Evolutionary conservation across 129 eudicot species (phyloP).

Genomic region (Lactuca sativa): DNA sequence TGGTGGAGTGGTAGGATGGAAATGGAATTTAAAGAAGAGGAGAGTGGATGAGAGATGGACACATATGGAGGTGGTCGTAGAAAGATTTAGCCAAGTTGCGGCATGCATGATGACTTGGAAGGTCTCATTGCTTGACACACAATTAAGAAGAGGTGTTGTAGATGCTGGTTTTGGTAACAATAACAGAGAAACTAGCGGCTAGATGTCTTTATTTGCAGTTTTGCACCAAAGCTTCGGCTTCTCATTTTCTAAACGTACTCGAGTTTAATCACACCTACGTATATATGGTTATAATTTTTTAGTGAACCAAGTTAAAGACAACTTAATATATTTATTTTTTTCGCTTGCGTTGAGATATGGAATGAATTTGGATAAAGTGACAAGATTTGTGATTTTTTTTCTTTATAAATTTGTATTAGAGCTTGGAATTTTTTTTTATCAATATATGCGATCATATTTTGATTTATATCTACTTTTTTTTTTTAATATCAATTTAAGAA

Average conservation of each 20-base stretch:
- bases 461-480: too few species aligned
- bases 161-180: neutral
- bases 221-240: neutral
- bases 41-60: slow-evolving; percentile 27
- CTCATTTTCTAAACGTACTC: neutral
- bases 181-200: neutral
- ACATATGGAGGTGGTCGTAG: slow-evolving; percentile 26
- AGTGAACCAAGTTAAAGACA: too few species aligned
- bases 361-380: too few species aligned
- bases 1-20: slow-evolving; percentile 17
- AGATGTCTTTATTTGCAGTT: neutral
- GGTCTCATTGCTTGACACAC: slow-evolving; percentile 28
- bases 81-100: slow-evolving; percentile 32
- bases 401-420: too few species aligned
- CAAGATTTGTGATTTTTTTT: too few species aligned
- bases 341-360: too few species aligned
- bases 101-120: slow-evolving; percentile 27
- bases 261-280: neutral
- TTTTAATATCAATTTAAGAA: too few species aligned
- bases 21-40: slow-evolving; percentile 25
- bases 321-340: too few species aligned
- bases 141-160: slow-evolving; percentile 14
- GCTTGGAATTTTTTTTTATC: too few species aligned
- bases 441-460: too few species aligned
- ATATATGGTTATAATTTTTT: too few species aligned